Base-by-base conservation (phyloP, 148 eudicot genomes). In the Nepenthes mirabilis region DNA sequence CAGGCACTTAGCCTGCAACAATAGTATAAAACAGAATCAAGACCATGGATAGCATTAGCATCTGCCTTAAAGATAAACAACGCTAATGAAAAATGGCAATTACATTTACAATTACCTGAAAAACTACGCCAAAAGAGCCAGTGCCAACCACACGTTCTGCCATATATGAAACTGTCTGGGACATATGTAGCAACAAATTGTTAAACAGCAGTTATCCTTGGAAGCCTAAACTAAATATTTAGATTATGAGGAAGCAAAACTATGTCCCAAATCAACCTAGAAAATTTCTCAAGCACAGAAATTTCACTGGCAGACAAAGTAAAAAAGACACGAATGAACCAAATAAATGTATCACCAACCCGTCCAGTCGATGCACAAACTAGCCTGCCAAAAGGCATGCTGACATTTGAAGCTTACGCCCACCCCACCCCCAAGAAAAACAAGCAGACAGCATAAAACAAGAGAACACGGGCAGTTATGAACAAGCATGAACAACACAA, bases 81-180 rank as follows among this genome's bases (percentile, higher is more conserved):
- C 34, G 2, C 11, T 23, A 58, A 12, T 45, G 10, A 47, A 14
- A 62, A 2, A 5, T 11, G 2, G 8, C 40, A 63, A 70, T 55
- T 11, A n/a, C 34, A 59, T 36, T n/a, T 52, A 52, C 45, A 52
- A 33, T 66, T 77, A 91, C 97, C 95, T 88, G 93, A 67, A 65
- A 91, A 56, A 91, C 97, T 50, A 85, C 94, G 61, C 97, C 97
- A 72, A 91, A 91, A 37, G 97, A 85, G 68, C 97, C 97, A 64
- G 94, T 88, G 40, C 97, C 97, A 33, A 91, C 97, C 68, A 91
- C 96, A 66, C 94, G 94, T 63, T 91, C 97, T 6, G 97, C 97
- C 88, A 83, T 80, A 70, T 83, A 91, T 55, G 96, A 85, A 72
- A 88, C 63, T 52, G 93, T 85, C 97, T 91, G 85, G 6, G 45